A percentile compares a stretch with the other conserved stretches of the same genome.
Evolutionary conservation across 2,329 filamentous ascomycete genomes (phyloP).

Genomic region (Fusarium miscanthi): DNA sequence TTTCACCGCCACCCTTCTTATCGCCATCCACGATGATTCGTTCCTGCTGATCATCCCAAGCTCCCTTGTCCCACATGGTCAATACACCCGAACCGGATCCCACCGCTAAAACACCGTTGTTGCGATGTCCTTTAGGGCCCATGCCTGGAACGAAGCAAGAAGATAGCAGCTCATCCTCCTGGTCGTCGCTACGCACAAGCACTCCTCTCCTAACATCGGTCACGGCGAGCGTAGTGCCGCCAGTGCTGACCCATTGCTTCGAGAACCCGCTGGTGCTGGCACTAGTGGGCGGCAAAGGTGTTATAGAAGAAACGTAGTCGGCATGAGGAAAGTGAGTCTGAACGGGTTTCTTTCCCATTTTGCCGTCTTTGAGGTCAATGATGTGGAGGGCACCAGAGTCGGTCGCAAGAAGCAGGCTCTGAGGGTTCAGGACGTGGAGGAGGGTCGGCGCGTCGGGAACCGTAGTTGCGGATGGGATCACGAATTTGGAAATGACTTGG

Average conservation of each 20-base stretch:
- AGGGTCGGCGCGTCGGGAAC: conserved; percentile 79
- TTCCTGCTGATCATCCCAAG: conserved; percentile 96
- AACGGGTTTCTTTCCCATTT: conserved; percentile 71
- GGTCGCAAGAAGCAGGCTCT: conserved; percentile 88
- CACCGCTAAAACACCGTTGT: conserved; percentile 80
- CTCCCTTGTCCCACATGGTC: conserved; percentile 92
- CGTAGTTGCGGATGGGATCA: conserved; percentile 70
- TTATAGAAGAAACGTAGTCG: conserved; percentile 91
- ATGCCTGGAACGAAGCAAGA: conserved; percentile 82
- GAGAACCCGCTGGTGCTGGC: conserved; percentile 88
- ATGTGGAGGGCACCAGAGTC: conserved; percentile 92
- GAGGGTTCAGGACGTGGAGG: conserved; percentile 85
- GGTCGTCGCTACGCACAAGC: conserved; percentile 89
- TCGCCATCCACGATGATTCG: conserved; percentile 79
- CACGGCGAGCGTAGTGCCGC: conserved; percentile 88
- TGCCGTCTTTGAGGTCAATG: conserved; percentile 78
- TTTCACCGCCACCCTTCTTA: conserved; percentile 72
- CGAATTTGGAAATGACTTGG: conserved; percentile 83
- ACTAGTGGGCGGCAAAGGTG: conserved; percentile 81
- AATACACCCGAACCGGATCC: conserved; percentile 82
- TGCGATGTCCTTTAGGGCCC: conserved; percentile 71
- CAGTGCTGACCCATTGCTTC: conserved; percentile 95
- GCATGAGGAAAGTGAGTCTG: conserved; percentile 89
- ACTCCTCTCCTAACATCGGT: conserved; percentile 90
- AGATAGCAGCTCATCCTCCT: conserved; percentile 92